Evolutionary conservation across 768 basidiomycete genomes (phyloP).

Genomic region (Xerocomus brunneocitrinus): DNA sequence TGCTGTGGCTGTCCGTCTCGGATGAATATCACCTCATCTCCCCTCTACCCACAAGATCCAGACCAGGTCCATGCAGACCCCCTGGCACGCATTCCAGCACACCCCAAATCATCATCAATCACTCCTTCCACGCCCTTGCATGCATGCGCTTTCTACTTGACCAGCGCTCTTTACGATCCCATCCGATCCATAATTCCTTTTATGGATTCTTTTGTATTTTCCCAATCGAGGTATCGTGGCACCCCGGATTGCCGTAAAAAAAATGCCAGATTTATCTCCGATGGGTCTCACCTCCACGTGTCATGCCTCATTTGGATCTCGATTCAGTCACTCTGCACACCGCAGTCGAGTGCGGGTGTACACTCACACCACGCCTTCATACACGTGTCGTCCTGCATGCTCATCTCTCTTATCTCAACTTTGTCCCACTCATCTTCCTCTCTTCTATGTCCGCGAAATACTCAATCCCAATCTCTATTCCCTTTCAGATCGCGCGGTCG

Average conservation of each 20-base stretch:
- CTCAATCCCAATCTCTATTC: constrained; percentile 18
- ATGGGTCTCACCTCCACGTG: constrained; percentile 20
- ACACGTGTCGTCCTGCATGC: constrained; percentile 21
- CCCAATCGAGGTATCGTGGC: constrained; percentile 21
- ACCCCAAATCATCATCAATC: constrained; percentile 24
- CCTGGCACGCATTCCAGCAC: constrained; percentile 7
- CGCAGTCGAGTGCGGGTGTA: constrained; percentile 18
- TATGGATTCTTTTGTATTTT: constrained; percentile 13
- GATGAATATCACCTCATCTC: constrained; percentile 8
- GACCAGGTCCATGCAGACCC: constrained; percentile 14
- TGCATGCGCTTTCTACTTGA: constrained; percentile 5
- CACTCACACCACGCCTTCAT: constrained; percentile 14
- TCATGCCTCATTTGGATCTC: constrained; percentile 20
- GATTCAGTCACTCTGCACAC: constrained; percentile 14
- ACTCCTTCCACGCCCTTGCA: constrained; percentile 19
- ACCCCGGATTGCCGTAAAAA: constrained; percentile 30
- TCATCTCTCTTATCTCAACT: constrained; percentile 10
- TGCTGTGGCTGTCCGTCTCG: constrained; percentile 20
- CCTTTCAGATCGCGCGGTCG: constrained; percentile 21
- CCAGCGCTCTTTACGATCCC: neutral
- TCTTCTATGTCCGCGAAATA: neutral
- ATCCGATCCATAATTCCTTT: constrained; percentile 19
- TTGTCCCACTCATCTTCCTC: constrained; percentile 1
- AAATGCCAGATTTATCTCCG: constrained; percentile 26
- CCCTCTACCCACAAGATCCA: constrained; percentile 28